Conservation (phyloP, 2,329 filamentous ascomycete genomes). For the Thielaviopsis populi region DNA sequence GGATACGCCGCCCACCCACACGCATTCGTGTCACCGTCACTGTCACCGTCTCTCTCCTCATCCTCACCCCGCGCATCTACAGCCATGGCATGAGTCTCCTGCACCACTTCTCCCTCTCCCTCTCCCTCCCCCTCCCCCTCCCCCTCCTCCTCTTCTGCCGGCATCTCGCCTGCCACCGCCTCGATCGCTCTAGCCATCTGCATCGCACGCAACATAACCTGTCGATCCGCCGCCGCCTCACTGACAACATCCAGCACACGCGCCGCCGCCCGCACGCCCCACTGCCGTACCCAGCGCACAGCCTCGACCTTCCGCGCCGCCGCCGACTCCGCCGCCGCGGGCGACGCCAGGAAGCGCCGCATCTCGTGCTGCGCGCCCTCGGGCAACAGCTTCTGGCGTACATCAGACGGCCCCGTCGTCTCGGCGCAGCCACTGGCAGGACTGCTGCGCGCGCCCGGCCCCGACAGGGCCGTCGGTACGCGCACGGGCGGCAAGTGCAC, state of each 20-base stretch:
- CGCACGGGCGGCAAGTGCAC: conserved; percentile 29
- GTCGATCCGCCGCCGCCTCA: conserved; percentile 28
- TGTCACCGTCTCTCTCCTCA: neutral
- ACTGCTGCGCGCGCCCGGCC: neutral
- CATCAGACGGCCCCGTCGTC: neutral
- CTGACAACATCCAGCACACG: conserved; percentile 27
- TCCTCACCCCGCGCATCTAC: conserved; percentile 23
- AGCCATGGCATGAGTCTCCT: conserved; percentile 17
- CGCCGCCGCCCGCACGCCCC: conserved; percentile 25
- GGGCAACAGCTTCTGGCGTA: neutral
- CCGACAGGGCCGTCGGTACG: neutral
- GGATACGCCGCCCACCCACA: conserved; percentile 14
- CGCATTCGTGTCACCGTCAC: neutral
- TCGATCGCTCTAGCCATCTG: conserved; percentile 31
- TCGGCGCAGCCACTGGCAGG: neutral
- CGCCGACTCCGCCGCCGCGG: conserved; percentile 19
- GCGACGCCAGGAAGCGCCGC: neutral
- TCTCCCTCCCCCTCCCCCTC: conserved; percentile 23
- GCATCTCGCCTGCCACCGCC: conserved; percentile 18
- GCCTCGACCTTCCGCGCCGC: conserved; percentile 21
- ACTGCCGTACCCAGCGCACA: conserved; percentile 23
- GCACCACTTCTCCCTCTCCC: conserved; percentile 30
- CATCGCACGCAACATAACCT: conserved; percentile 30
- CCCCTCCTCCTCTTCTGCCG: neutral
- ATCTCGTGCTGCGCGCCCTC: conserved; percentile 7